Evolutionary conservation across 495 filamentous ascomycete genomes (phyloP).

Genomic region (Talaromyces wortmannii): DNA sequence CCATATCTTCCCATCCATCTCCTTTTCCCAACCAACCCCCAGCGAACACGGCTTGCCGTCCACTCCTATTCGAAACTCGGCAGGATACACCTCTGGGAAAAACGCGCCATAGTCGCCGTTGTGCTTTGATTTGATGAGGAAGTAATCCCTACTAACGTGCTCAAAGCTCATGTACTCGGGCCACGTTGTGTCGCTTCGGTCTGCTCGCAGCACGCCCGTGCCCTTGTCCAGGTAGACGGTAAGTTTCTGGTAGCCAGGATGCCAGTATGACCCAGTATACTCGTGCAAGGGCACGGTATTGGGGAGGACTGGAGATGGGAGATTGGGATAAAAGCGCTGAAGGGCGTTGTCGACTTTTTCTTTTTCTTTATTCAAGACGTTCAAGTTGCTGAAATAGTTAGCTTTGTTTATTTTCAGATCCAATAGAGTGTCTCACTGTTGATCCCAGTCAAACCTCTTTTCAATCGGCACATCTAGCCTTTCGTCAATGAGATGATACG

Average conservation of each 20-base stretch:
- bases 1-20: conserved; percentile 16
- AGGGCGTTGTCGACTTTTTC: conserved; percentile 6
- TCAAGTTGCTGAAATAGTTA: background rate
- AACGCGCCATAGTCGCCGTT: background rate
- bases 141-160: conserved; percentile 16
- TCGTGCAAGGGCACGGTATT: conserved; percentile 1
- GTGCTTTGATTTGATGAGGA: conserved; percentile 3
- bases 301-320: conserved; percentile 3
- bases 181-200: background rate
- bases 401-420: background rate
- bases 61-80: conserved; percentile 24
- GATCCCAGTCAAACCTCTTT: conserved; percentile 3
- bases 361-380: background rate
- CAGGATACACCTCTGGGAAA: conserved; percentile 4
- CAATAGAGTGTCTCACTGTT: background rate
- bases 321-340: conserved; percentile 6
- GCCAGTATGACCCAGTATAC: conserved; percentile 7
- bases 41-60: conserved; percentile 18
- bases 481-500: conserved; percentile 1
- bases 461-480: background rate
- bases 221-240: background rate
- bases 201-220: background rate
- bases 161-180: conserved; percentile 4
- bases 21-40: conserved; percentile 13
- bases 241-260: conserved; percentile 9